Base-by-base conservation (phyloP, 108 stramenopile species). In the Pseudonitzschia delicatissima region DNA sequence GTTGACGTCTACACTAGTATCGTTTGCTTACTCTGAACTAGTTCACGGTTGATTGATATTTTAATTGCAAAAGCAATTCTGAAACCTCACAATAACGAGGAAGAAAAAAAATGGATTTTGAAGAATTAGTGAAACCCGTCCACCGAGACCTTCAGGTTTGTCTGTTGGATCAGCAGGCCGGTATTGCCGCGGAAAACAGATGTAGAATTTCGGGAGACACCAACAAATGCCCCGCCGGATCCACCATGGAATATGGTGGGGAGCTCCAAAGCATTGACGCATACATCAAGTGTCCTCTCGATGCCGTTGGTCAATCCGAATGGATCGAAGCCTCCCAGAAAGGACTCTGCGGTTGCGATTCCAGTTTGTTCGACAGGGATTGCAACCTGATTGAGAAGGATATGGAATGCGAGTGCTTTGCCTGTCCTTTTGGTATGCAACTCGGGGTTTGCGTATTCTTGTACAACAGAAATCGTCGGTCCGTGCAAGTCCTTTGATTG, bases 231-330 rank as follows among this genome's bases (percentile, higher is more conserved):
- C 70, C 70, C 4, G 70, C 70, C 12, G 31, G 32, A 26, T 49
- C 70, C 12, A n/a, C 40, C 29, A 49, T 64, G 17, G 25, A 36
- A n/a, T 71, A 62, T 25, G n/a, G 26, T 18, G 37, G 40, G 1
- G 53, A 39, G 20, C 20, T 36, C 4, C 17, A 40, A n/a, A 36
- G 25, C 8, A 23, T 71, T 13, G 48, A 32, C 4, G 70, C 70
- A n/a, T 26, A 26, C 2, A 18, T 71, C 25, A 34, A n/a, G 31
- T 71, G 70, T 28, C 70, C 70, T 25, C 44, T 71, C 1, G 51
- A 63, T 71, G 47, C 70, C 33, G 62, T 57, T n/a, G n/a, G 15
- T 4, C 70, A 71, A 37, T 71, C 70, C 42, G 70, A 71, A n/a
- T 71, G 62, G 37, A 49, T 44, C 8, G 40, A 55, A 12, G 70